Conservation (phyloP, 2,329 filamentous ascomycete species). For the Pezicula rhizophila region DNA sequence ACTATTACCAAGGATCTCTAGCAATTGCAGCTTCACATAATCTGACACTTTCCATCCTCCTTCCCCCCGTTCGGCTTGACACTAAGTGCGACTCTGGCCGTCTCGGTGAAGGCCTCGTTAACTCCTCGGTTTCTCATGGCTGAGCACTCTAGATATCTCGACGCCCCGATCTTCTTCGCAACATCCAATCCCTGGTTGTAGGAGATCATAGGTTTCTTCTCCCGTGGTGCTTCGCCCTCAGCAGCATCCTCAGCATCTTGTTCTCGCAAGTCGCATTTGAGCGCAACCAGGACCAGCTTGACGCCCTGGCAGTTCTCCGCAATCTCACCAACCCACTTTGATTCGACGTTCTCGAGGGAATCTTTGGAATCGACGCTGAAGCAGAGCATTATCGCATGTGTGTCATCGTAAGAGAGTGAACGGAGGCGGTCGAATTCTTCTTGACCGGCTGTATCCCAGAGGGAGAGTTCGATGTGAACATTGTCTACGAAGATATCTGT, state of each 20-base stretch:
- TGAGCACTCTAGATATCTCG: slow-evolving; percentile 96
- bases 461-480: slow-evolving; percentile 90
- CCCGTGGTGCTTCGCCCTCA: slow-evolving; percentile 38
- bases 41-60: slow-evolving; percentile 52
- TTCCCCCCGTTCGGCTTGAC: slow-evolving; percentile 54
- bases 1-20: neutral
- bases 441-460: slow-evolving; percentile 98
- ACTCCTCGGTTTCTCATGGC: slow-evolving; percentile 97
- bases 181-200: slow-evolving; percentile 91
- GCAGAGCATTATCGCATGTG: slow-evolving; percentile 97
- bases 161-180: slow-evolving; percentile 82
- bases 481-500: slow-evolving; percentile 98
- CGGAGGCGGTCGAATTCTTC: slow-evolving; percentile 97
- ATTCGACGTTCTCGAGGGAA: slow-evolving; percentile 96
- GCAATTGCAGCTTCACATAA: slow-evolving; percentile 43
- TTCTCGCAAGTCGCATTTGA: slow-evolving; percentile 95
- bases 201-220: slow-evolving; percentile 70
- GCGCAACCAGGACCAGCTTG: slow-evolving; percentile 87
- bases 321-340: slow-evolving; percentile 97
- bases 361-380: slow-evolving; percentile 96
- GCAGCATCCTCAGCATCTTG: slow-evolving; percentile 53
- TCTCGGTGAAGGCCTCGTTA: slow-evolving; percentile 97
- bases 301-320: slow-evolving; percentile 95
- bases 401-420: slow-evolving; percentile 93
- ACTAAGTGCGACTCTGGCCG: slow-evolving; percentile 82